Base-by-base conservation (phyloP, 805 yeast species). In the Monosporozyma aerobia region DNA sequence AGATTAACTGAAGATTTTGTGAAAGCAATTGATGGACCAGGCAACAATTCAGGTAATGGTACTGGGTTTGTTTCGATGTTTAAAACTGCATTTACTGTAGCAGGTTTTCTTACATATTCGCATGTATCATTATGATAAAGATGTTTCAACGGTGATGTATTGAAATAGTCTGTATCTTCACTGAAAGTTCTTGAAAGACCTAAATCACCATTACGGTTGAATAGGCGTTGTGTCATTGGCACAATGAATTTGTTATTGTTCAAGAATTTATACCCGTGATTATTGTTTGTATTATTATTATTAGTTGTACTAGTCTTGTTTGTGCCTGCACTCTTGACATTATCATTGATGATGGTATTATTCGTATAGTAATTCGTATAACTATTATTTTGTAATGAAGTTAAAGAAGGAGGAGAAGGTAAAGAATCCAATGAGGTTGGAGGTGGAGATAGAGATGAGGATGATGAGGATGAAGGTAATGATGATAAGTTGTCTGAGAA, bases 61-160 rank as follows among this genome's bases (percentile, higher is more conserved):
- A 32, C 6, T 23, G 51, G 51, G 11, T 44, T 27, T 16, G 40
- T 41, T 16, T 50, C 52, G 14, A 50, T 35, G 35, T 50, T 50
- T 16, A 50, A 44, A 9, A 50, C 55, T 10, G 35, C 53, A 25
- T 53, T 53, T 10, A 46, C 22, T 10, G 53, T 53, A 25, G 53
- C 50, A 6, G 55, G 55, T 43, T 50, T 53, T 27, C 37, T 49
- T 5, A 50, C 43, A 32, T 32, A 47, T 47, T 50, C 52, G 37
- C 52, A 50, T 0, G 52, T 50, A 33, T 50, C 52, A 48, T 63
- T 59, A 49, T 63, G 65, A 52, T 59, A 65, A n/a, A 63, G 49
- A 53, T 68, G 65, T 44, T 65, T 68, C 50, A 68, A 55, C 8
- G 71, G 71, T 9, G 70, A 66, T 1, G 65, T 59, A 47, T 68